A percentile compares a stretch with the other conserved stretches of the same genome.
These are phyloP conservation scores for Ceratocystis eucalypticola DNA, from an alignment of 2,329 filamentous ascomycete species.

Conservation along the genomic window DNA sequence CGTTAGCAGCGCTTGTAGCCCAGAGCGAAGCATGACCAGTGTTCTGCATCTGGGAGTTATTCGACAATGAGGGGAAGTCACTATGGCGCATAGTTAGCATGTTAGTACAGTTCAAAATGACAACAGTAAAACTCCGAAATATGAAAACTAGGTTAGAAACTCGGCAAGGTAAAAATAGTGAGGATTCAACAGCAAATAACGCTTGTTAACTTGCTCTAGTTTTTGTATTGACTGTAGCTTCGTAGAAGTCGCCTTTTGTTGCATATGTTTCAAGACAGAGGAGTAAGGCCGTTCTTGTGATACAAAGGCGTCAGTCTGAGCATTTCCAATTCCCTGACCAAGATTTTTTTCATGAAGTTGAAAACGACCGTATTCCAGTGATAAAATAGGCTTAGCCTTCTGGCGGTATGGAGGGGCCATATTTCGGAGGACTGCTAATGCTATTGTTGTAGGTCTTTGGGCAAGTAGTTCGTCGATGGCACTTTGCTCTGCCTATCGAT, in stretches of 20 bases:
- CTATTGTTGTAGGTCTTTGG: no score
- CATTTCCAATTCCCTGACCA: not conserved
- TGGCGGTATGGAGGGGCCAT: not conserved
- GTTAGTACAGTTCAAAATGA: not conserved
- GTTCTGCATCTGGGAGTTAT: conserved; percentile 41
- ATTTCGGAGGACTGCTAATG: not conserved
- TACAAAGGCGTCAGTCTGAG: not conserved
- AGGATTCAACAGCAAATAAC: not conserved
- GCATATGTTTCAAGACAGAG: not conserved
- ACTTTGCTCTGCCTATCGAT: no score
- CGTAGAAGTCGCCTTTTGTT: not conserved
- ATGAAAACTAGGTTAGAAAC: not conserved
- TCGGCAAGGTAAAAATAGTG: not conserved
- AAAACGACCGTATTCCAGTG: not conserved
- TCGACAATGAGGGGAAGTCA: conserved; percentile 53
- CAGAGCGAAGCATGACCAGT: conserved; percentile 40
- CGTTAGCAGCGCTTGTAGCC: conserved; percentile 35
- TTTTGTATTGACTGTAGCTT: not conserved
- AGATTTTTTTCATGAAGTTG: not conserved
- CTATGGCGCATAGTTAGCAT: conserved; percentile 27
- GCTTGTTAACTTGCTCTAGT: conserved; percentile 5
- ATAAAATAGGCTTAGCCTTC: conserved; percentile 4
- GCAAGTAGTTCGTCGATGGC: no score
- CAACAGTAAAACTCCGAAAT: not conserved
- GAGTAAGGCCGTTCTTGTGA: not conserved